Conservation (phyloP, 2,329 filamentous ascomycete species). For the Ceratocystiopsis sp. region DNA sequence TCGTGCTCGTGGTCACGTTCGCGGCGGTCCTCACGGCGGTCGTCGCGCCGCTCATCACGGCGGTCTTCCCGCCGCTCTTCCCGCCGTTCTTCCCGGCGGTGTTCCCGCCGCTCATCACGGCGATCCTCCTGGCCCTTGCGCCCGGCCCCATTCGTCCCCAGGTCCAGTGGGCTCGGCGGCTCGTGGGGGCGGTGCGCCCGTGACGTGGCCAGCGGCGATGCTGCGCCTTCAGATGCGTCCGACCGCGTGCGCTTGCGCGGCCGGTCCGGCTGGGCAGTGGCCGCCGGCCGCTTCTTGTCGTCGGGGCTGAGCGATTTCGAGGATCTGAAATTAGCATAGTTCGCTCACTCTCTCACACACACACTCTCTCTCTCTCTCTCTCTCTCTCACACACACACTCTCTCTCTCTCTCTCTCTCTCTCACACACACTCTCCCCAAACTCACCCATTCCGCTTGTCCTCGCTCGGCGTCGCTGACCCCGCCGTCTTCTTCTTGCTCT, state of each 20-base stretch:
- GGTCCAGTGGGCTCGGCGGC: conserved; percentile 7
- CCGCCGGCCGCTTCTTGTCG: conserved; percentile 26
- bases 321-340: conserved; percentile 14
- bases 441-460: too few relatives aligned
- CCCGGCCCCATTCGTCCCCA: not conserved
- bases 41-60: not conserved
- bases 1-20: not conserved
- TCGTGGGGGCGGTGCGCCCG: conserved; percentile 4
- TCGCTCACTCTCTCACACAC: too few relatives aligned
- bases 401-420: too few relatives aligned
- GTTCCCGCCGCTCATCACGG: not conserved
- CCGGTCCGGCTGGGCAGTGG: conserved; percentile 11
- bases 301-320: conserved; percentile 17
- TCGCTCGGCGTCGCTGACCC: too few relatives aligned
- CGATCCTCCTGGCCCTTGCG: not conserved
- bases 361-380: too few relatives aligned
- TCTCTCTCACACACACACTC: too few relatives aligned
- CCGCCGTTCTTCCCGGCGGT: not conserved
- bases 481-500: conserved; percentile 27
- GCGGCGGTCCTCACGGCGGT: not conserved
- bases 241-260: conserved; percentile 29
- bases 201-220: conserved; percentile 1
- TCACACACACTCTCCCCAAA: too few relatives aligned
- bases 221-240: conserved; percentile 15
- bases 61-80: not conserved